Percentiles rank a stretch among this genome's conserved stretches.
phyloP scores from a whole-genome alignment of 179 eudicot genomes.

The Actinidia chinensis region DNA sequence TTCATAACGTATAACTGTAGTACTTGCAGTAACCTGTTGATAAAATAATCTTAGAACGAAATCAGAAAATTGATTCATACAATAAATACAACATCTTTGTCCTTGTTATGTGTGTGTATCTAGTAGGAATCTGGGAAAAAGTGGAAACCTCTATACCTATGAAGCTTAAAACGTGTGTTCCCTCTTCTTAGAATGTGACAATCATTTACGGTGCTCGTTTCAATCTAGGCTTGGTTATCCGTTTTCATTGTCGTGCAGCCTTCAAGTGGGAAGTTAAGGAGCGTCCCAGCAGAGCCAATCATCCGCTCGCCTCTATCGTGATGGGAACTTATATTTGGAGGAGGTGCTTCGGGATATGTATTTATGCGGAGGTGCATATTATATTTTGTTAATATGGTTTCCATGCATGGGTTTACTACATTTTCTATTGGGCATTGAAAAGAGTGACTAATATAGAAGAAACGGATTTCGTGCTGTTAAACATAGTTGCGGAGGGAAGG shows the following conservation, averaged over 20 bases:
- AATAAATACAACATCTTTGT: too few relatives aligned
- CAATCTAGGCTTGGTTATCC: not conserved
- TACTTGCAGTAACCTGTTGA: constrained; percentile 14
- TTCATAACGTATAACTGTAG: not conserved
- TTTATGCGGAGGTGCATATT: constrained; percentile 74
- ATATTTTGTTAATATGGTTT: not conserved
- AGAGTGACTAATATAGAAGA: not conserved
- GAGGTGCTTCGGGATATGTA: constrained; percentile 74
- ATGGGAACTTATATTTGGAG: constrained; percentile 76
- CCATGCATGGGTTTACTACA: not conserved
- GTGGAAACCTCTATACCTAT: too few relatives aligned
- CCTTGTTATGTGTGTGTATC: too few relatives aligned
- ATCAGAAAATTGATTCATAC: not conserved
- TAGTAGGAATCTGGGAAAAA: too few relatives aligned
- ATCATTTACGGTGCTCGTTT: too few relatives aligned
- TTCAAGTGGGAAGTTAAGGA: constrained; percentile 79
- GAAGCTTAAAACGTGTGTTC: too few relatives aligned
- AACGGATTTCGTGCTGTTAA: not conserved
- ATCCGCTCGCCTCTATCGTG: constrained; percentile 57
- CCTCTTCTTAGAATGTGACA: too few relatives aligned
- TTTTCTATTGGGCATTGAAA: not conserved
- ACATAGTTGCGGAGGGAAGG: constrained; percentile 69
- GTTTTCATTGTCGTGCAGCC: constrained; percentile 49
- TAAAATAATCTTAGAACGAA: constrained; percentile 10
- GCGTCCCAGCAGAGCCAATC: constrained; percentile 75